Evolutionary conservation across 306 rosid species (phyloP).

Genomic region (Lathyrus oleraceus): DNA sequence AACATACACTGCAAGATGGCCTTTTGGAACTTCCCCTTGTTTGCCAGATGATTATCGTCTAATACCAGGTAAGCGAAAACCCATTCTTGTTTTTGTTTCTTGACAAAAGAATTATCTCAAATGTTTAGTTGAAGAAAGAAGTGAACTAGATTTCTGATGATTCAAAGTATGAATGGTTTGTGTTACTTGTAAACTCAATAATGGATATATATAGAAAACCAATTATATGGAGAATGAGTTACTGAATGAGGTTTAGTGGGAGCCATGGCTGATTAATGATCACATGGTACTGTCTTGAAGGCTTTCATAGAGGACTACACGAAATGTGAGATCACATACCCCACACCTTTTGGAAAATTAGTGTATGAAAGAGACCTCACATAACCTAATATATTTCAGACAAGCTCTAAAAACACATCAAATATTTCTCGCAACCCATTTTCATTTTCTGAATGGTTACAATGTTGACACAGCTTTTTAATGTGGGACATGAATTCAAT

Average conservation of each 20-base stretch:
- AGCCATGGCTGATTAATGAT: slow-evolving; percentile 24
- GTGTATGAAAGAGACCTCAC: not conserved
- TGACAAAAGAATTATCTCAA: not conserved
- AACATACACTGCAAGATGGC: slow-evolving; percentile 52
- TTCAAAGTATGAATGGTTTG: slow-evolving; percentile 2
- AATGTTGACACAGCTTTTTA: too few relatives aligned
- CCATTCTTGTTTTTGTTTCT: slow-evolving; percentile 32
- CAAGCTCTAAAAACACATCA: slow-evolving; percentile 17
- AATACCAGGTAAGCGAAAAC: slow-evolving; percentile 36
- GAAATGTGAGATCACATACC: too few relatives aligned
- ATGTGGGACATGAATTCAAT: too few relatives aligned
- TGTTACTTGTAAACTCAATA: slow-evolving; percentile 19
- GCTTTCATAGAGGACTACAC: not conserved
- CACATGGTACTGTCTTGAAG: slow-evolving; percentile 26
- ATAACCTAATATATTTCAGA: not conserved
- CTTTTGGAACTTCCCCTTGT: slow-evolving; percentile 44
- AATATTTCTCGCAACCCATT: too few relatives aligned
- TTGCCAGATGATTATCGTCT: slow-evolving; percentile 27
- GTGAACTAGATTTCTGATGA: not conserved
- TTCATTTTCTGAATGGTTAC: not conserved
- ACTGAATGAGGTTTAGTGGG: not conserved
- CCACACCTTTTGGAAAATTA: not conserved
- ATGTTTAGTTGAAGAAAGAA: not conserved
- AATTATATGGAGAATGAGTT: slow-evolving; percentile 16
- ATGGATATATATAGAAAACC: not conserved